These are phyloP conservation scores for Penicillium sp. DNA, from an alignment of 2,329 filamentous ascomycete genomes.

Conservation along the genomic window DNA sequence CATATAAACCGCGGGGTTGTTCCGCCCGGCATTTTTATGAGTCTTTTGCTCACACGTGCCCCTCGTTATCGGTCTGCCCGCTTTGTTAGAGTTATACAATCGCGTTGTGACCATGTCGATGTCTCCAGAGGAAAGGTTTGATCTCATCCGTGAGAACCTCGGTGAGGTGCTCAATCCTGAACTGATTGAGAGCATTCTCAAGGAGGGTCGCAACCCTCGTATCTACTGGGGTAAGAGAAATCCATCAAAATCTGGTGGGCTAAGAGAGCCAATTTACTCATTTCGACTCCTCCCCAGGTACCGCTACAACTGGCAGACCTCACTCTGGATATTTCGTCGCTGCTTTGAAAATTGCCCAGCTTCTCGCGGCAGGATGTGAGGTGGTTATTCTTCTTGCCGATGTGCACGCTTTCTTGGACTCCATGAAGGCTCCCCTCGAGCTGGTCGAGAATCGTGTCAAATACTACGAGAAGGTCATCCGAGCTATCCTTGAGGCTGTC, in stretches of 20 bases:
- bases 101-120: neutral
- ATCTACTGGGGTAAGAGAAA: constrained; percentile 30
- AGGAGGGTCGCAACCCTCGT: constrained; percentile 24
- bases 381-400: constrained; percentile 67
- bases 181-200: constrained; percentile 27
- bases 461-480: constrained; percentile 78
- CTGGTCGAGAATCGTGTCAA: constrained; percentile 73
- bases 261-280: neutral
- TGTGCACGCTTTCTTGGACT: constrained; percentile 52
- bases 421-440: constrained; percentile 72
- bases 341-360: constrained; percentile 79
- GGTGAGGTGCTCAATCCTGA: constrained; percentile 74
- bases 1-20: neutral
- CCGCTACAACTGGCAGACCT: constrained; percentile 78
- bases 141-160: constrained; percentile 66
- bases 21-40: constrained; percentile 1
- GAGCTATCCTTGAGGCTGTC: constrained; percentile 66
- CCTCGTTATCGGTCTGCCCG: neutral
- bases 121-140: constrained; percentile 2
- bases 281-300: constrained; percentile 5
- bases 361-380: constrained; percentile 76
- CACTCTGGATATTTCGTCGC: constrained; percentile 83
- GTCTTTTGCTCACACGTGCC: neutral
- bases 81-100: neutral
- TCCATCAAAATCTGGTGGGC: neutral